Conservation (phyloP, 345 rosid species). For the Trapa incisa region DNA sequence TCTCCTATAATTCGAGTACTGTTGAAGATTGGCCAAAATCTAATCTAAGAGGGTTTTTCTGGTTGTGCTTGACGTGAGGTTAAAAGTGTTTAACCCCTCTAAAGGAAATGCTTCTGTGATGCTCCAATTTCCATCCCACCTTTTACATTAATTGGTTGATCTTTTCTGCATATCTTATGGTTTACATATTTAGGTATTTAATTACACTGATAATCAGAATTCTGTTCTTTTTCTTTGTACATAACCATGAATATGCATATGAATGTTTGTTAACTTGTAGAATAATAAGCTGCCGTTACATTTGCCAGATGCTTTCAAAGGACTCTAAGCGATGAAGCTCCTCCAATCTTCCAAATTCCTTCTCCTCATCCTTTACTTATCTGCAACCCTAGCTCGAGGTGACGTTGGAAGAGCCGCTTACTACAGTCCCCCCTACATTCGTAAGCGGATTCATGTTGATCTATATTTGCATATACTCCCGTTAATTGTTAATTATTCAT, state of each 20-base stretch:
- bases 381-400: slow-evolving; percentile 4
- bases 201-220: background rate
- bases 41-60: too few relatives aligned
- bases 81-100: too few relatives aligned
- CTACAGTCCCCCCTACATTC: slow-evolving; percentile 33
- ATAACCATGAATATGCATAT: background rate
- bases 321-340: background rate
- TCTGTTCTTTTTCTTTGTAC: background rate
- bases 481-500: too few relatives aligned
- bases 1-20: too few relatives aligned
- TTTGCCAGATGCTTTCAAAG: too few relatives aligned
- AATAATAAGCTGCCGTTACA: too few relatives aligned
- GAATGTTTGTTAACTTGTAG: background rate
- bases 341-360: background rate
- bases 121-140: too few relatives aligned
- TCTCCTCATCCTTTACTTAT: background rate
- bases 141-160: too few relatives aligned
- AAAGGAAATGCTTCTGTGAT: too few relatives aligned
- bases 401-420: slow-evolving; percentile 33
- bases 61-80: too few relatives aligned
- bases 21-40: too few relatives aligned
- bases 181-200: background rate
- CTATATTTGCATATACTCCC: background rate
- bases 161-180: too few relatives aligned
- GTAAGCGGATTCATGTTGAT: slow-evolving; percentile 6